Evolutionary conservation across 2,329 filamentous ascomycete species (phyloP), one percentile per base, ranked within the genome.

Genomic region (Colletotrichum chlorophyti): DNA sequence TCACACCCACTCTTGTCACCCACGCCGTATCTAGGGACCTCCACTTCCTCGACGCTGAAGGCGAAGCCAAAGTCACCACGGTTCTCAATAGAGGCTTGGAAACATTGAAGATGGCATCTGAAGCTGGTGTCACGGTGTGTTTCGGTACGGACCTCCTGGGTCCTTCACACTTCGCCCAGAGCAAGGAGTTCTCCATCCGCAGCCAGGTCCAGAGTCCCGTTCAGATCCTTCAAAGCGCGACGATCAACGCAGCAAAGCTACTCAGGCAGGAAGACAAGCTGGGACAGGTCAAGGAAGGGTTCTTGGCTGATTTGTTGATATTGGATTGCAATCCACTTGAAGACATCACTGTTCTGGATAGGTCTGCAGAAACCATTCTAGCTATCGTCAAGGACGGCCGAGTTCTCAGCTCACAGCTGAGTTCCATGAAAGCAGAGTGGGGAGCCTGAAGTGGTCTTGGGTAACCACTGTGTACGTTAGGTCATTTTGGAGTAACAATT

Each of bases 341-440:
- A 17, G 77, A 86, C 64, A 76, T 85, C 23, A 72, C 73, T 1
- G 69, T 84, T 6, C 66, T 86, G 23, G 80, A 80, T 58, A 64
- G 70, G 34, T 76, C 76, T 3, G 76, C 83, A 45, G 71, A 74
- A 64, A 70, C 78, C 57, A 62, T 84, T 8, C 62, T 83, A 32
- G 77, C 73, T 3, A 80, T 84, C 3, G 72, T 85, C 43, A 85
- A 85, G 65, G 82, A 83, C 32, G 82, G 83, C 1, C 70, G 77
- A n/a, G 74, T 83, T 4, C 12, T 19, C n/a, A n/a, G 17, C 29
- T 19, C n/a, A 6, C 23, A 29, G 9, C 24, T 43, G 24, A 12
- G 19, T 10, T 29, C n/a, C 15, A 29, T 43, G 40, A 19, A 29
- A 29, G n/a, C 27, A n/a, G 9, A 29, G n/a, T 14, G 5, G 12